Evolutionary conservation across 2,329 filamentous ascomycete genomes (phyloP), one percentile per base, ranked within the genome.

Genomic region (Aureobasidium sp.): DNA sequence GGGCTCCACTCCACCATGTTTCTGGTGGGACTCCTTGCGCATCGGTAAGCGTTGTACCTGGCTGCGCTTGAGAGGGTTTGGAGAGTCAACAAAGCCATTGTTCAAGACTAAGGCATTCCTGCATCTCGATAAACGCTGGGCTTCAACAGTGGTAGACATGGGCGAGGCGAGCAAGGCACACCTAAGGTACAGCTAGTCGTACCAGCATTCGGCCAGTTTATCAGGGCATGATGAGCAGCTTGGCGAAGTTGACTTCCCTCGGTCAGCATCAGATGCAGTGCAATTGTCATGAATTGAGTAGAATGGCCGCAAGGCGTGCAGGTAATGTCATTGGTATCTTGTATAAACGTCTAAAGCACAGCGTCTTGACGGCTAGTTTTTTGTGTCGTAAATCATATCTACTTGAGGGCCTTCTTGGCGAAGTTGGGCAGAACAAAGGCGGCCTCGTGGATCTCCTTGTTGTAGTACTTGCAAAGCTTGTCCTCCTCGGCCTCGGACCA

Each of bases 401-500:
- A 80, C 68, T 72, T 76, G 68, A 86, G 75, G 64, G 81, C 82
- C 83, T 93, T 88, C 76, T 90, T 86, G 63, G 93, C 93, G 76
- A 97, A 99, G 74, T 85, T 97, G 65, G 94, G 94, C 74, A 99
- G 82, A 66, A 97, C 78, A 76, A 97, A 99, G 76, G 87, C 86
- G 65, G 94, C 93, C 81, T 91, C 88, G 84, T 99, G 94, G 73
- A 99, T 93, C 74, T 95, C 90, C 74, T 90, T 83, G 81, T 91
- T 97, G 84, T 99, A 99, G 86, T 99, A 99, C 75, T 85, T 85
- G 89, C 91, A 96, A 71, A 93, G 81, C 77, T 90, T 87, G 73
- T 90, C 87, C 84, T 99, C 94, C 79, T 97, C 91, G 78, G 95
- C 92, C 66, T 82, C 74, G 66, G 85, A 82, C 88, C 91, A 96